Conservation (phyloP, 2,329 filamentous ascomycete species). For the Talaromyces albobiverticillius region DNA sequence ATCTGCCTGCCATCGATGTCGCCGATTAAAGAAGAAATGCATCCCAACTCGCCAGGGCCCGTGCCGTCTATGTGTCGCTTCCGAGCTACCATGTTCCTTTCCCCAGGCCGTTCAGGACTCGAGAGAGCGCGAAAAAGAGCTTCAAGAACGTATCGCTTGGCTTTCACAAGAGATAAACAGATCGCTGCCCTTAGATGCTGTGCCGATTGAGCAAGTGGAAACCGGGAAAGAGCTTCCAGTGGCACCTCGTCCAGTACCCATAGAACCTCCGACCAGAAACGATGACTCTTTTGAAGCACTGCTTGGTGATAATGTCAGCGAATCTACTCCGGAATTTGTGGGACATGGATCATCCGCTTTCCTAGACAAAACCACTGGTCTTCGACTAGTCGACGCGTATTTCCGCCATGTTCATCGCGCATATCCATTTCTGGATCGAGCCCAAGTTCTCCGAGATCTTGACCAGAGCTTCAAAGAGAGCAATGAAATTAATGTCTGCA, state of each 20-base stretch:
- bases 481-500: neutral
- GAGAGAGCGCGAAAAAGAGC: slow-evolving; percentile 31
- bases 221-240: slow-evolving; percentile 25
- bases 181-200: slow-evolving; percentile 23
- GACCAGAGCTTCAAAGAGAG: slow-evolving; percentile 13
- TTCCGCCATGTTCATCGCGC: slow-evolving; percentile 47
- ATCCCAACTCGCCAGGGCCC: slow-evolving; percentile 34
- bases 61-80: slow-evolving; percentile 40
- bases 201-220: slow-evolving; percentile 35
- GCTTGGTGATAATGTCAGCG: neutral
- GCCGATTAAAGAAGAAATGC: slow-evolving; percentile 48
- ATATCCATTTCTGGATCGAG: slow-evolving; percentile 46
- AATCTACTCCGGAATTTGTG: neutral
- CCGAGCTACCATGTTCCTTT: slow-evolving; percentile 40
- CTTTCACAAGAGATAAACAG: slow-evolving; percentile 38
- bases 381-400: slow-evolving; percentile 36
- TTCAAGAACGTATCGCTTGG: slow-evolving; percentile 43
- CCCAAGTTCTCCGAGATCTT: slow-evolving; percentile 25
- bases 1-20: slow-evolving; percentile 43
- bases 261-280: neutral
- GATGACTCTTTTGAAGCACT: neutral
- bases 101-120: slow-evolving; percentile 29
- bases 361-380: neutral
- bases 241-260: slow-evolving; percentile 10
- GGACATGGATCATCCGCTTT: neutral